These are phyloP conservation scores for Epichloe scottii DNA, from an alignment of 2,329 filamentous ascomycete genomes.

Conservation along the genomic window DNA sequence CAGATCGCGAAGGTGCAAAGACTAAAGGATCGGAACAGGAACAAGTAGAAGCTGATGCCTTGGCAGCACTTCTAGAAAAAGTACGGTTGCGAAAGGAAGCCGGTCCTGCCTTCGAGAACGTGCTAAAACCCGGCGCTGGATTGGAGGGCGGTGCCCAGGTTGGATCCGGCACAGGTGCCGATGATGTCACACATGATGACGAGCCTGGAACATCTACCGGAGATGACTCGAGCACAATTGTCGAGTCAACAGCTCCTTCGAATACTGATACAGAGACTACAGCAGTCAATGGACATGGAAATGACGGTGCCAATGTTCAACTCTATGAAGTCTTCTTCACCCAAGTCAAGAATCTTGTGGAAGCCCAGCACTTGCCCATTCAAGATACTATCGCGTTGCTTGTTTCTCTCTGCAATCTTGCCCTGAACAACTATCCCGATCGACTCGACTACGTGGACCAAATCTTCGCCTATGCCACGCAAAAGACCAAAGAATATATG, in stretches of 20 bases:
- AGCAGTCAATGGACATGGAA: conserved; percentile 33
- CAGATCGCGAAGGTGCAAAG: conserved; percentile 71
- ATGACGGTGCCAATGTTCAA: conserved; percentile 55
- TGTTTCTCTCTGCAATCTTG: conserved; percentile 86
- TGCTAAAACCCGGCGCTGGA: conserved; percentile 19
- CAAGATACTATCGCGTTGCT: conserved; percentile 89
- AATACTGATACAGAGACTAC: conserved; percentile 35
- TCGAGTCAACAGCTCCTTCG: conserved; percentile 24
- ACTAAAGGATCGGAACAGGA: conserved; percentile 59
- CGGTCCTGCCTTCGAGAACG: conserved; percentile 7
- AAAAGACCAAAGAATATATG: conserved; percentile 76
- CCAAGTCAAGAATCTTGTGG: conserved; percentile 87
- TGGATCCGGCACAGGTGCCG: conserved; percentile 21
- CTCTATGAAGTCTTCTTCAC: conserved; percentile 97
- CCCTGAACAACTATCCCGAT: conserved; percentile 90
- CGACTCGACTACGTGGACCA: conserved; percentile 91
- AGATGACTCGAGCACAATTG: conserved; percentile 18
- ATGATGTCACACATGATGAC: conserved; percentile 14
- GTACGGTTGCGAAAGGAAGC: conserved; percentile 54
- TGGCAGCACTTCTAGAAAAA: conserved; percentile 65
- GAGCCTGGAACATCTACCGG: conserved; percentile 13
- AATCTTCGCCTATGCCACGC: conserved; percentile 74
- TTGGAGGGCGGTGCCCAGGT: conserved; percentile 18
- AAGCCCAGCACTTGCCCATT: conserved; percentile 79
- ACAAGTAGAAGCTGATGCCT: conserved; percentile 73